Evolutionary conservation across 2,329 filamentous ascomycete genomes (phyloP).

Genomic region (Venturia aucupariae): DNA sequence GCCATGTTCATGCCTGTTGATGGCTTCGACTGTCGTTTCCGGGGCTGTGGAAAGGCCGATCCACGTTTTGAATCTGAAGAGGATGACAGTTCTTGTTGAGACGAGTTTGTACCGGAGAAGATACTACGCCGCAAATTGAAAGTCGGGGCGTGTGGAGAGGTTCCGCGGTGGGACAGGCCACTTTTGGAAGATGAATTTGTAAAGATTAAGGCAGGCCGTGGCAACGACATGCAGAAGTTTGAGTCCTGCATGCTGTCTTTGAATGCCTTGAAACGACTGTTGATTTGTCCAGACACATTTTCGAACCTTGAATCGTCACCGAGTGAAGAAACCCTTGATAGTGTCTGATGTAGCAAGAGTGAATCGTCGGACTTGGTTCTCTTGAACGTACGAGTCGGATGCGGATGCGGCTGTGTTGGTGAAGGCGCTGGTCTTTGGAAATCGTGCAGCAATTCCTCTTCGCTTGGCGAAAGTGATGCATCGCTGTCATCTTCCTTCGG

Average conservation of each 20-base stretch:
- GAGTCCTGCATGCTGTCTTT: slow-evolving; percentile 81
- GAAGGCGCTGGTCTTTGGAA: not conserved
- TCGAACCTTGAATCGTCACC: slow-evolving; percentile 77
- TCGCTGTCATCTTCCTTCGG: slow-evolving; percentile 3
- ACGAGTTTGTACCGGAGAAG: not conserved
- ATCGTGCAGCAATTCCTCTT: not conserved
- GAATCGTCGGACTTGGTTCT: slow-evolving; percentile 69
- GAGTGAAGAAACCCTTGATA: slow-evolving; percentile 72
- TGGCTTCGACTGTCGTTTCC: not conserved
- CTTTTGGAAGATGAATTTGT: not conserved
- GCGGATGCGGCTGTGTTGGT: not conserved
- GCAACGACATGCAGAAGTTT: slow-evolving; percentile 53
- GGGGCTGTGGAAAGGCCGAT: not conserved
- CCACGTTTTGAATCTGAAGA: not conserved
- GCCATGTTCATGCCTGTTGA: slow-evolving; percentile 14
- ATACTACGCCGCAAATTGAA: not conserved
- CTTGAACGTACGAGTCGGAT: not conserved
- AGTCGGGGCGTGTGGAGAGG: not conserved
- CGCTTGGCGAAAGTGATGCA: not conserved
- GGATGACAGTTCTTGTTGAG: not conserved
- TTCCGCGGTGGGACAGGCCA: not conserved
- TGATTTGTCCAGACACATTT: slow-evolving; percentile 74
- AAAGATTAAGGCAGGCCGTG: slow-evolving; percentile 44
- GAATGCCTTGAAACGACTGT: slow-evolving; percentile 82
- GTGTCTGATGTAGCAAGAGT: slow-evolving; percentile 58